Percentiles rank a stretch among this genome's conserved stretches.
Evolutionary conservation across 345 rosid genomes (phyloP).

Genomic region (Garcia nutans): DNA sequence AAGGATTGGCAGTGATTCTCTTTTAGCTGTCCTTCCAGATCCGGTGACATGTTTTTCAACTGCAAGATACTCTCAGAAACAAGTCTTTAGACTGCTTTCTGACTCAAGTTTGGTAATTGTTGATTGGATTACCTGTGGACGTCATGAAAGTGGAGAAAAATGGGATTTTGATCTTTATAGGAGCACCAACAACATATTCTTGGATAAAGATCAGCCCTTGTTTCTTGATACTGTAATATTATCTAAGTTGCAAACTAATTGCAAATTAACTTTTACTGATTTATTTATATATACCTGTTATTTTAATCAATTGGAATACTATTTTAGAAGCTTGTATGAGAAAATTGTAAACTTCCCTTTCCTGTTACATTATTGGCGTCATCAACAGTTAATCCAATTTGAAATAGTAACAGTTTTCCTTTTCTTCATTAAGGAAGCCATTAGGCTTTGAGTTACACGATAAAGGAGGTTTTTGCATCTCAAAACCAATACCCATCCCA

Average conservation of each 20-base stretch:
- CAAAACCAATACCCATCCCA: neutral
- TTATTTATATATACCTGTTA: neutral
- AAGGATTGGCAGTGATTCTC: conserved; percentile 60
- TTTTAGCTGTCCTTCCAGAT: conserved; percentile 78
- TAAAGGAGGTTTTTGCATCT: neutral
- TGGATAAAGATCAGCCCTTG: conserved; percentile 55
- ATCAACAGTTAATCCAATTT: neutral
- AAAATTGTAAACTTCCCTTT: neutral
- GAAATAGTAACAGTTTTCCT: neutral
- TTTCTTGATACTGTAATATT: conserved; percentile 75
- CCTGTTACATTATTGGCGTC: too few relatives aligned
- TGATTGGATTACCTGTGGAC: conserved; percentile 96
- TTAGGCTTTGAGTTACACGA: neutral
- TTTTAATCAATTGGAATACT: neutral
- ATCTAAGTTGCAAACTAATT: neutral
- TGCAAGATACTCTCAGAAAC: conserved; percentile 83
- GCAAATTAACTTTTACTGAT: neutral
- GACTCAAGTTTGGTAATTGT: conserved; percentile 76
- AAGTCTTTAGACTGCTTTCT: conserved; percentile 58
- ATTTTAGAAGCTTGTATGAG: neutral
- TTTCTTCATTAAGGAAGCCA: neutral
- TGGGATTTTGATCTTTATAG: conserved; percentile 84
- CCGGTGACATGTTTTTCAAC: conserved; percentile 93
- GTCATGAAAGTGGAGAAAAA: conserved; percentile 83
- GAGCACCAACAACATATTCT: conserved; percentile 72